phyloP scores from a whole-genome alignment of 495 filamentous ascomycete species.

The Neurospora sp. region DNA sequence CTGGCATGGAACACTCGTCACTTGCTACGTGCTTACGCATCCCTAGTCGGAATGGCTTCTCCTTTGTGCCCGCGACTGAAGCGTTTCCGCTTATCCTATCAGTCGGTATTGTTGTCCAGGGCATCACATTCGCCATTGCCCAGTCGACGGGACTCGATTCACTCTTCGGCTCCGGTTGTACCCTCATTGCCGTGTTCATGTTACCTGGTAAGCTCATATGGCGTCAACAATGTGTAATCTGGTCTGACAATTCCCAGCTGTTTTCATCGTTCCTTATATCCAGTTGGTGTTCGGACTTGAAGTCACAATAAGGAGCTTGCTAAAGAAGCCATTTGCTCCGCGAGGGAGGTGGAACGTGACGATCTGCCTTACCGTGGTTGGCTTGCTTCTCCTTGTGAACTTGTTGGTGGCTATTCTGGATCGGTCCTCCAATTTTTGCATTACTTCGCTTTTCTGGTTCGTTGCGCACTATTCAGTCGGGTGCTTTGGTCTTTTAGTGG shows the following conservation, averaged over 20 bases:
- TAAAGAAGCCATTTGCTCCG: constrained; percentile 28
- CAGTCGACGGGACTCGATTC: constrained; percentile 33
- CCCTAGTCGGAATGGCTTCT: constrained; percentile 22
- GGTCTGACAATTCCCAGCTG: constrained; percentile 23
- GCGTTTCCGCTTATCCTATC: constrained; percentile 38
- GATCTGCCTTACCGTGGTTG: constrained; percentile 31
- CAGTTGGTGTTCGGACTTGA: constrained; percentile 37
- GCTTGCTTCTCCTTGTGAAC: constrained; percentile 26
- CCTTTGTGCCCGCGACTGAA: constrained; percentile 29
- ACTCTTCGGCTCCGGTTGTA: constrained; percentile 31
- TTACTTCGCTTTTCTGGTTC: constrained; percentile 42
- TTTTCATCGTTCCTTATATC: constrained; percentile 38
- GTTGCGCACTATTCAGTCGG: constrained; percentile 32
- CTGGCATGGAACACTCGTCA: not conserved
- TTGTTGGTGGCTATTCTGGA: constrained; percentile 35
- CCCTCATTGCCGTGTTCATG: constrained; percentile 34
- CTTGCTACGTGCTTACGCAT: constrained; percentile 6
- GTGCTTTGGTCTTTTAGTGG: constrained; percentile 29
- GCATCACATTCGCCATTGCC: constrained; percentile 34
- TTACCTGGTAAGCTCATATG: constrained; percentile 31
- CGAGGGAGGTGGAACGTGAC: constrained; percentile 33
- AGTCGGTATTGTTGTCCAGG: constrained; percentile 34
- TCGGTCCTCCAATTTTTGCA: constrained; percentile 29
- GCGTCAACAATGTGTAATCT: not conserved
- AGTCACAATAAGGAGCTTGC: constrained; percentile 30